phyloP scores from a whole-genome alignment of 2,329 filamentous ascomycete species.

The Hypocreales sp. region DNA sequence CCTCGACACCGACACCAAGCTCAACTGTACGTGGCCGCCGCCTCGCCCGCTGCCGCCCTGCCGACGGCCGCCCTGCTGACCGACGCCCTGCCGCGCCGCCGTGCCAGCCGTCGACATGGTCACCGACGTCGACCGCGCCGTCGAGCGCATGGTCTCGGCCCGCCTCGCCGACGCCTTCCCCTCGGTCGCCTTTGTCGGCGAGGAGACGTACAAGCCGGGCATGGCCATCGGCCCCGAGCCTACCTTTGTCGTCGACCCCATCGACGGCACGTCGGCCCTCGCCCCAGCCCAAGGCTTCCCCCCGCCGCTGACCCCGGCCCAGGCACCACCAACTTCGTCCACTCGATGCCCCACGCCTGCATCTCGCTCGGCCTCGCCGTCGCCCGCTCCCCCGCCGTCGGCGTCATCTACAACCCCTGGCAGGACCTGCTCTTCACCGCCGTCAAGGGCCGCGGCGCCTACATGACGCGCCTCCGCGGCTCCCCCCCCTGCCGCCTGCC shows the following conservation, averaged over 20 bases:
- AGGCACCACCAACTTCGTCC: constrained; percentile 63
- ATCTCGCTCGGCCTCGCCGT: constrained; percentile 62
- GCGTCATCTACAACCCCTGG: constrained; percentile 71
- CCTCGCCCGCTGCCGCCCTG: no score
- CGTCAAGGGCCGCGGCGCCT: constrained; percentile 53
- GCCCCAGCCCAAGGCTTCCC: neutral
- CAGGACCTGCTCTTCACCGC: constrained; percentile 53
- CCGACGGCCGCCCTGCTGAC: neutral
- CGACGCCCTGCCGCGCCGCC: no score
- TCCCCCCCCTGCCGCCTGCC: constrained; percentile 22
- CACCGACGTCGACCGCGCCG: constrained; percentile 50
- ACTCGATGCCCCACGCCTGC: constrained; percentile 58
- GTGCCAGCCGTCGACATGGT: constrained; percentile 51
- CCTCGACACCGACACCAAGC: constrained; percentile 42
- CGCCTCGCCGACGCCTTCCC: constrained; percentile 38
- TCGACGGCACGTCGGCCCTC: constrained; percentile 39
- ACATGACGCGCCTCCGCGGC: constrained; percentile 29
- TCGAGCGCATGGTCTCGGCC: constrained; percentile 44
- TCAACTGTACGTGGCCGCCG: constrained; percentile 39
- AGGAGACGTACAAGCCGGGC: constrained; percentile 62
- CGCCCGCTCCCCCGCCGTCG: constrained; percentile 44
- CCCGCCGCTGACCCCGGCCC: neutral
- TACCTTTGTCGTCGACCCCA: constrained; percentile 70
- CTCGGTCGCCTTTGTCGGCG: constrained; percentile 50
- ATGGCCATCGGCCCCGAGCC: constrained; percentile 45